Evolutionary conservation across 1,139 yeast genomes (phyloP).

Genomic region (Eremothecium gossypii): DNA sequence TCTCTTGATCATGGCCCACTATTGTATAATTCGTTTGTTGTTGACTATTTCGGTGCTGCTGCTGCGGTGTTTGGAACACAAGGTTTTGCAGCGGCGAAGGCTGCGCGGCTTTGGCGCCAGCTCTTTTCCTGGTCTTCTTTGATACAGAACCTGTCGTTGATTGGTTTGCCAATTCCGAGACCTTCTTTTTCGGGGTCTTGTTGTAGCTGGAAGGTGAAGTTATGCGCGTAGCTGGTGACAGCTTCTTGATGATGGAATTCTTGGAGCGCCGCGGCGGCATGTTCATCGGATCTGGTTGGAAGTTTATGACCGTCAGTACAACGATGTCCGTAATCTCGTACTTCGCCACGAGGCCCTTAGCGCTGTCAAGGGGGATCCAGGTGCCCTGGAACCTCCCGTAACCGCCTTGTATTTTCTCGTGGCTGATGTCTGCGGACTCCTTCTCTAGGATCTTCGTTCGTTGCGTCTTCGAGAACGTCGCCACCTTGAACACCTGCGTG

Average conservation of each 20-base stretch:
- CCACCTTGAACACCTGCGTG: slow-evolving; percentile 81
- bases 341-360: slow-evolving; percentile 43
- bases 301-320: slow-evolving; percentile 43
- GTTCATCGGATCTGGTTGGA: slow-evolving; percentile 41
- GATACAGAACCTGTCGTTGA: slow-evolving; percentile 8
- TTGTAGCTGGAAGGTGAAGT: slow-evolving; percentile 28
- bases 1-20: slow-evolving; percentile 10
- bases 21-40: slow-evolving; percentile 13
- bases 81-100: slow-evolving; percentile 29
- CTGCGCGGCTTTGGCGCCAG: slow-evolving; percentile 17
- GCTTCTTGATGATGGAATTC: slow-evolving; percentile 25
- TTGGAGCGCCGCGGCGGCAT: slow-evolving; percentile 43
- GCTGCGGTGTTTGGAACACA: slow-evolving; percentile 27
- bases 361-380: slow-evolving; percentile 65
- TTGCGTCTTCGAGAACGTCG: slow-evolving; percentile 77
- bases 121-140: slow-evolving; percentile 21
- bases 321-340: slow-evolving; percentile 47
- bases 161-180: slow-evolving; percentile 1
- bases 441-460: slow-evolving; percentile 78
- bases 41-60: slow-evolving; percentile 12
- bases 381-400: slow-evolving; percentile 94
- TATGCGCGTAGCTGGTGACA: slow-evolving; percentile 26
- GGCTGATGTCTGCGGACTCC: slow-evolving; percentile 77
- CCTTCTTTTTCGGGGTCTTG: slow-evolving; percentile 30
- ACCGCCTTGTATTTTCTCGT: slow-evolving; percentile 93